phyloP scores from a whole-genome alignment of 2,329 filamentous ascomycete species.

The Geosmithia morbida region DNA sequence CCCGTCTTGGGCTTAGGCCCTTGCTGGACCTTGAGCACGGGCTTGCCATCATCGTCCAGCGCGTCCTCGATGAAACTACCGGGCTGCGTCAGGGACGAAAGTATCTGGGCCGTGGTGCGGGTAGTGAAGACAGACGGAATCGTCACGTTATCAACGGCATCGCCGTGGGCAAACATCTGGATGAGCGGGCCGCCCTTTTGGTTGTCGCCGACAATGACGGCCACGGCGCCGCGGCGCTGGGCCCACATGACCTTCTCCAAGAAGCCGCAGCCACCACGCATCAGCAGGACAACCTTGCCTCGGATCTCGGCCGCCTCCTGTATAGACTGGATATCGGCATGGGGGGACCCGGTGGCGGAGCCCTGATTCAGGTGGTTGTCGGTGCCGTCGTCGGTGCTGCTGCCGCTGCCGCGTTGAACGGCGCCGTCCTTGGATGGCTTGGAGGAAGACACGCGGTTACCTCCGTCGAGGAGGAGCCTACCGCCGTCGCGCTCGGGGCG shows the following conservation, averaged over 20 bases:
- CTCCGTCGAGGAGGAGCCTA: slow-evolving; percentile 11
- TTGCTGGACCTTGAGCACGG: slow-evolving; percentile 37
- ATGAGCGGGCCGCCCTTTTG: slow-evolving; percentile 78
- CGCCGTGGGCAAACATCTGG: slow-evolving; percentile 96
- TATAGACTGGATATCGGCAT: slow-evolving; percentile 82
- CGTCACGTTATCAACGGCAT: slow-evolving; percentile 77
- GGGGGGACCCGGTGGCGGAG: slow-evolving; percentile 23
- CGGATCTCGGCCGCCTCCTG: slow-evolving; percentile 87
- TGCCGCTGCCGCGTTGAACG: slow-evolving; percentile 20
- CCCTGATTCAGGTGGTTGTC: slow-evolving; percentile 63
- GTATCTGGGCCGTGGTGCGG: slow-evolving; percentile 80
- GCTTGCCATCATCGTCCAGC: slow-evolving; percentile 42
- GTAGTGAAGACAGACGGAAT: slow-evolving; percentile 94
- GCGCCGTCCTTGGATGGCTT: slow-evolving; percentile 3
- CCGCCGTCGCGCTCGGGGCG: slow-evolving; percentile 4
- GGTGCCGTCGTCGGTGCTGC: slow-evolving; percentile 46
- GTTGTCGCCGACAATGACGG: slow-evolving; percentile 88
- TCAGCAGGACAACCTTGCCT: slow-evolving; percentile 84
- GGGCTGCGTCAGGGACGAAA: slow-evolving; percentile 73
- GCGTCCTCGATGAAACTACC: slow-evolving; percentile 48
- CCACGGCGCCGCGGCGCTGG: slow-evolving; percentile 76
- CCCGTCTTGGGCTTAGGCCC: slow-evolving; percentile 22
- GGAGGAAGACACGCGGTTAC: slow-evolving; percentile 8
- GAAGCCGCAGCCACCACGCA: slow-evolving; percentile 89
- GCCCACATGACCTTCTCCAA: slow-evolving; percentile 96